Evolutionary conservation across 1,139 yeast species (phyloP).

Genomic region (Taphrina confusa): DNA sequence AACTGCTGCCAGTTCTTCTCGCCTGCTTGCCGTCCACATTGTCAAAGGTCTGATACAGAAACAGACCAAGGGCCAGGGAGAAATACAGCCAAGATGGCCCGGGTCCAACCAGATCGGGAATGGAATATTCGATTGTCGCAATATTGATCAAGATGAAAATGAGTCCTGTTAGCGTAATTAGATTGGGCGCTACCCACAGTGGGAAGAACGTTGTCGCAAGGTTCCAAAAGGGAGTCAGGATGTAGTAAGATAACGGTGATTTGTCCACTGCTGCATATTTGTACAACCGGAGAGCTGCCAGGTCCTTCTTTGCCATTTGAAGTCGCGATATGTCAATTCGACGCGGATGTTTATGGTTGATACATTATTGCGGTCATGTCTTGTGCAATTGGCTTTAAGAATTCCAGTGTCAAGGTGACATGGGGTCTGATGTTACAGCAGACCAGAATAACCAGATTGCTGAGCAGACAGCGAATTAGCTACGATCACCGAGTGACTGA

Average conservation of each 20-base stretch:
- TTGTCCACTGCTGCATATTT: conserved; percentile 59
- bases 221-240: conserved; percentile 73
- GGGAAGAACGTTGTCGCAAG: conserved; percentile 69
- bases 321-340: too few species aligned
- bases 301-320: conserved; percentile 16
- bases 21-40: conserved; percentile 86
- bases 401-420: too few species aligned
- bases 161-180: conserved; percentile 68
- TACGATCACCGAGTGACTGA: too few species aligned
- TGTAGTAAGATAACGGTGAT: conserved; percentile 62
- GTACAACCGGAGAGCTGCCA: conserved; percentile 31
- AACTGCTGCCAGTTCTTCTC: conserved; percentile 70
- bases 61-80: conserved; percentile 66
- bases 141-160: conserved; percentile 60
- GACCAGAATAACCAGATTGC: too few species aligned
- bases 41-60: conserved; percentile 76
- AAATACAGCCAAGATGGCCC: conserved; percentile 70
- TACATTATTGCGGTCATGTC: too few species aligned
- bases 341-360: too few species aligned
- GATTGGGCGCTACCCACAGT: conserved; percentile 72
- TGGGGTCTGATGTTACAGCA: too few species aligned
- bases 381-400: too few species aligned
- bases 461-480: too few species aligned
- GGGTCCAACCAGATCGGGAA: conserved; percentile 57
- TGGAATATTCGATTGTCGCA: conserved; percentile 52